A percentile compares a stretch with the other conserved stretches of the same genome.
These are phyloP conservation scores for Pichia nakasei DNA, from an alignment of 805 yeast genomes.

Conservation along the genomic window DNA sequence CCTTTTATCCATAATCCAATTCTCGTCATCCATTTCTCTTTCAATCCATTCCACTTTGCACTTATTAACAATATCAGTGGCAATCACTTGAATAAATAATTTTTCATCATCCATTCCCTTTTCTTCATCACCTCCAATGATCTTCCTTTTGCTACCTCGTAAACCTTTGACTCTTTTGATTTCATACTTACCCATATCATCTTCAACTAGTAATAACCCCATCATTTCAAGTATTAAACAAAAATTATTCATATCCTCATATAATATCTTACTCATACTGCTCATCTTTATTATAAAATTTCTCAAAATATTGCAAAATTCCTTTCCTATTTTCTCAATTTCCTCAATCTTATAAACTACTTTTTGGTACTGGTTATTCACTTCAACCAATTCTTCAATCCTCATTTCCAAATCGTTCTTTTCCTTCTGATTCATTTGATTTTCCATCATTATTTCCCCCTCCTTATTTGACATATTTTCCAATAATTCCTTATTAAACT, in stretches of 20 bases:
- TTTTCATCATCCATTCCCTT: constrained; percentile 1
- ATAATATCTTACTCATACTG: constrained; percentile 32
- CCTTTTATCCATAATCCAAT: too few species aligned
- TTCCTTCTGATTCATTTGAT: constrained; percentile 40
- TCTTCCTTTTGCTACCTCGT: constrained; percentile 34
- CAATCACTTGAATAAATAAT: constrained; percentile 13
- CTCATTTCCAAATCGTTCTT: constrained; percentile 36
- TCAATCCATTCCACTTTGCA: constrained; percentile 4
- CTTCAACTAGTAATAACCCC: constrained; percentile 55
- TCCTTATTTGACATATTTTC: constrained; percentile 65
- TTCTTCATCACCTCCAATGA: not conserved
- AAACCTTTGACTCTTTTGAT: constrained; percentile 78
- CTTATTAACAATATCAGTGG: not conserved
- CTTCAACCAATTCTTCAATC: constrained; percentile 37
- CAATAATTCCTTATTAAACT: constrained; percentile 52
- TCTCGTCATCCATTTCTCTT: constrained; percentile 6
- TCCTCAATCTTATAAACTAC: constrained; percentile 20
- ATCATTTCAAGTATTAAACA: constrained; percentile 62
- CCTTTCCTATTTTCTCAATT: constrained; percentile 18
- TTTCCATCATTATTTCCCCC: constrained; percentile 45
- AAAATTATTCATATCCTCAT: constrained; percentile 34
- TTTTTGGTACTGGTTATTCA: constrained; percentile 28
- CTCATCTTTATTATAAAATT: constrained; percentile 28
- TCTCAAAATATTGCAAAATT: constrained; percentile 17
- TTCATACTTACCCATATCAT: constrained; percentile 30